Percentiles rank a stretch among this genome's conserved stretches.
Conservation (phyloP, 345 rosid species). For the Aquilaria yunnanensis region DNA sequence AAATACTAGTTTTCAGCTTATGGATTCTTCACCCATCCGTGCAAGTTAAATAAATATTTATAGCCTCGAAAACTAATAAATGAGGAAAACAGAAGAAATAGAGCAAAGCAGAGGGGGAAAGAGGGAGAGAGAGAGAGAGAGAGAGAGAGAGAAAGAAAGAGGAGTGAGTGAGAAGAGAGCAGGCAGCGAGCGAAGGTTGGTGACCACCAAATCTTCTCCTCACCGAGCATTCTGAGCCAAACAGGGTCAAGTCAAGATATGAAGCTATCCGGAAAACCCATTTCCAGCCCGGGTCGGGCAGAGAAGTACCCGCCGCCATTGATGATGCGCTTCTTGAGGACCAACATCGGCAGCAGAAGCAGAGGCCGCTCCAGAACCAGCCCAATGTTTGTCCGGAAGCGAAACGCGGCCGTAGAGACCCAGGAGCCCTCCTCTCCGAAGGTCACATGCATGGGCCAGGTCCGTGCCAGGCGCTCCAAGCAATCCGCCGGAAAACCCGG, state of each 20-base stretch:
- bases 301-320: constrained; percentile 86
- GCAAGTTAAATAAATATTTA: constrained; percentile 10
- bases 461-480: constrained; percentile 62
- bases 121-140: background rate
- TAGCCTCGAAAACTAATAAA: background rate
- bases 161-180: no score
- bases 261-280: constrained; percentile 64
- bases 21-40: constrained; percentile 33
- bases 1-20: constrained; percentile 19
- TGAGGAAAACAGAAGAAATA: background rate
- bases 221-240: background rate
- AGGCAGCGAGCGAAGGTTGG: background rate
- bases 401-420: constrained; percentile 45
- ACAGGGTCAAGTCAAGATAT: constrained; percentile 13
- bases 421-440: constrained; percentile 92
- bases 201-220: constrained; percentile 15
- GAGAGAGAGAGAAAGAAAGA: background rate
- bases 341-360: constrained; percentile 59
- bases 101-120: background rate
- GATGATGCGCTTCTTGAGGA: constrained; percentile 74
- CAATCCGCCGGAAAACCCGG: constrained; percentile 22
- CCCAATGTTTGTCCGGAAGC: constrained; percentile 71
- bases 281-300: constrained; percentile 84
- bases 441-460: constrained; percentile 98
- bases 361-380: constrained; percentile 90